Conservation (phyloP, 2,329 filamentous ascomycete genomes). For the Aureobasidium namibiae region DNA sequence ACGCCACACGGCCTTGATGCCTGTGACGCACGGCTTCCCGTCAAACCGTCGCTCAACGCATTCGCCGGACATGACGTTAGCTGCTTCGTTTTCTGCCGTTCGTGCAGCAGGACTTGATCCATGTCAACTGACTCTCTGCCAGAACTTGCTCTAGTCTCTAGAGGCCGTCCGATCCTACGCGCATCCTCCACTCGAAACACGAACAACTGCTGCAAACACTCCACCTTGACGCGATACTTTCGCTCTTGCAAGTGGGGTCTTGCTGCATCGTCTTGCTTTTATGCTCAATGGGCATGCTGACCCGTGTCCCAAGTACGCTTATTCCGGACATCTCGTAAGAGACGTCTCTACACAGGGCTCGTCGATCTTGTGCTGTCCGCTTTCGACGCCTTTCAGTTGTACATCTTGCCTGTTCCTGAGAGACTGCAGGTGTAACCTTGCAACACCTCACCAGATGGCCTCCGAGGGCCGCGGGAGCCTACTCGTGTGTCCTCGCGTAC, state of each 20-base stretch:
- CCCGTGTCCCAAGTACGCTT: background rate
- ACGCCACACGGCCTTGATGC: background rate
- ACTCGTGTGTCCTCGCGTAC: background rate
- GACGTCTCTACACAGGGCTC: background rate
- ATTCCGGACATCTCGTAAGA: background rate
- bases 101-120: constrained; percentile 6
- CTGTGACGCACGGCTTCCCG: constrained; percentile 3
- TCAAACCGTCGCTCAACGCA: background rate
- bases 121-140: background rate
- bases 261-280: background rate
- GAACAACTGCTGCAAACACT: background rate
- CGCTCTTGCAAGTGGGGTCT: background rate
- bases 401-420: constrained; percentile 3
- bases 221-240: background rate
- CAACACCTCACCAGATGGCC: background rate
- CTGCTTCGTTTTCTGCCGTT: background rate
- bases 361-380: background rate
- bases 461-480: background rate
- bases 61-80: background rate
- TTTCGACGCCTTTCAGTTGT: background rate
- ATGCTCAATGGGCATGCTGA: background rate
- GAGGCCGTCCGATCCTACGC: background rate
- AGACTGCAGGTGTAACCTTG: background rate
- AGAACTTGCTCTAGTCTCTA: background rate
- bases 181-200: background rate